A percentile compares a stretch with the other conserved stretches of the same genome.
phyloP scores from a whole-genome alignment of 768 basidiomycete genomes.

The Agaricus sinodeliciosus region DNA sequence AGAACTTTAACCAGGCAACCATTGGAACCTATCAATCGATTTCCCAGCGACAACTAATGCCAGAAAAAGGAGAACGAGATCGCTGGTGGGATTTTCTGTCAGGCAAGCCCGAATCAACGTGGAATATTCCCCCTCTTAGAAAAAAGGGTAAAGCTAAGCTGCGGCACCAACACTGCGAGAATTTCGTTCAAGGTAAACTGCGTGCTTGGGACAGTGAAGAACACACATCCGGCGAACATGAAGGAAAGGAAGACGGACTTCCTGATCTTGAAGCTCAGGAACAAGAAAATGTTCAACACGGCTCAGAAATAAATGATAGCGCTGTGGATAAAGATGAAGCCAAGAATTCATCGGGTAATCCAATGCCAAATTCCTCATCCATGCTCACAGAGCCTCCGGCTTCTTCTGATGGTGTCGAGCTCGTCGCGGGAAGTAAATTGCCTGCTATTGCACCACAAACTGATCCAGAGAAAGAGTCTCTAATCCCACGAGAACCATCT shows the following conservation, averaged over 20 bases:
- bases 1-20: conserved; percentile 68
- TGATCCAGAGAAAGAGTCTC: background rate
- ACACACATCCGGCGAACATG: conserved; percentile 10
- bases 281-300: background rate
- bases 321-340: conserved; percentile 36
- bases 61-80: conserved; percentile 67
- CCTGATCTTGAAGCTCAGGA: conserved; percentile 16
- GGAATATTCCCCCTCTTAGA: conserved; percentile 48
- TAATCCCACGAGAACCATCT: conserved; percentile 49
- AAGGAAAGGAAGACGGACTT: conserved; percentile 17
- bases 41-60: conserved; percentile 36
- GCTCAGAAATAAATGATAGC: conserved; percentile 2
- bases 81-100: conserved; percentile 76
- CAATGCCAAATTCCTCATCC: conserved; percentile 31
- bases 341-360: conserved; percentile 26
- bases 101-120: conserved; percentile 61
- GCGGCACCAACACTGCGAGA: conserved; percentile 12
- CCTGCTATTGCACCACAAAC: background rate
- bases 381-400: conserved; percentile 34
- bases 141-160: conserved; percentile 14
- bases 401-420: conserved; percentile 20
- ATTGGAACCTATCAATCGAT: conserved; percentile 33
- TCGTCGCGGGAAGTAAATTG: background rate
- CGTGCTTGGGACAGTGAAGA: conserved; percentile 30
- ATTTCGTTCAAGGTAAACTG: conserved; percentile 22